phyloP scores from a whole-genome alignment of 805 yeast species.

The Sugiyamaella chiloensis region DNA sequence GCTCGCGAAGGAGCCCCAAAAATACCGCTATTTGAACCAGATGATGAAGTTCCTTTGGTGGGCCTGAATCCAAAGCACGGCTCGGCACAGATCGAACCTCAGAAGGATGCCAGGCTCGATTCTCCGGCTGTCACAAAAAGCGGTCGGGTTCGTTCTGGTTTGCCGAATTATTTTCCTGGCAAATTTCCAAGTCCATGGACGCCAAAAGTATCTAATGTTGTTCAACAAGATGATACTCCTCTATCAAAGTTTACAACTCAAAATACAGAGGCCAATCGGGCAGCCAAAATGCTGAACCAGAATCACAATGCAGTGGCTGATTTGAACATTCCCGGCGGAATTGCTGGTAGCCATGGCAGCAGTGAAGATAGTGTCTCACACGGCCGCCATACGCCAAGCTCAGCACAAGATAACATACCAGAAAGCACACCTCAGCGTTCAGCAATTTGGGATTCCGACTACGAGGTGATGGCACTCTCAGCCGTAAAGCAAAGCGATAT shows the following conservation, averaged over 20 bases:
- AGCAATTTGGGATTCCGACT: not conserved
- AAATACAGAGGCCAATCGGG: conserved; percentile 1
- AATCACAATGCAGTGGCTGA: not conserved
- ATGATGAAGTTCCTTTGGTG: not conserved
- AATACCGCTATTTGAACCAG: not conserved
- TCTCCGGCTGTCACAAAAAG: not conserved
- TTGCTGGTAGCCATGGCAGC: not conserved
- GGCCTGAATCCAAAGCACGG: not conserved
- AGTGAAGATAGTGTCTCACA: not conserved
- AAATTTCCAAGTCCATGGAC: conserved; percentile 26
- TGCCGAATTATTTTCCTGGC: conserved; percentile 24
- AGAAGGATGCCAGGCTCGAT: not conserved
- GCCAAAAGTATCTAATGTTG: conserved; percentile 11
- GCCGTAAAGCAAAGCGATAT: conserved; percentile 9
- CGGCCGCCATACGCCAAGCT: too few relatives aligned
- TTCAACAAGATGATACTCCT: not conserved
- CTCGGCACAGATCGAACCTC: not conserved
- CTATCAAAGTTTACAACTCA: conserved; percentile 8
- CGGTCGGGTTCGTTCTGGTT: conserved; percentile 19
- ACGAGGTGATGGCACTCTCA: conserved; percentile 3
- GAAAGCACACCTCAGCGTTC: not conserved
- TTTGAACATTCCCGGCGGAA: not conserved
- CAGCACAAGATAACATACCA: not conserved
- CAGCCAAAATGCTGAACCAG: too few relatives aligned
- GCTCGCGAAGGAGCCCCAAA: too few relatives aligned